phyloP scores from a whole-genome alignment of 2,329 filamentous ascomycete species.

The Monilinia vaccinii-corymbosi region DNA sequence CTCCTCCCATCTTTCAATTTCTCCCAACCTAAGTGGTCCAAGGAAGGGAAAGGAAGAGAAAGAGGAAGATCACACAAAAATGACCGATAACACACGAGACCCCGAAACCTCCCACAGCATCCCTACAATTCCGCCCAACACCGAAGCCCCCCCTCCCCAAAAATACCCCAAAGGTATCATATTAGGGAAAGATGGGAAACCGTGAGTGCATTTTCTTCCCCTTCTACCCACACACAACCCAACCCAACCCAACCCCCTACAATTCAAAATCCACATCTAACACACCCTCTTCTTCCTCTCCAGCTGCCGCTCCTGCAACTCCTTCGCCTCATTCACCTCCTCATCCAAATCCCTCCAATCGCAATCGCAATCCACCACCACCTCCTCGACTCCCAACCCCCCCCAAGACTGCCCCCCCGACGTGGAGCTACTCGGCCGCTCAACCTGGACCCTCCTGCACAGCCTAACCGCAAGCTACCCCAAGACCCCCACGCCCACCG shows the following conservation, averaged over 20 bases:
- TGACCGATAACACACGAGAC: slow-evolving; percentile 27
- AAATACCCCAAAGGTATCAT: slow-evolving; percentile 63
- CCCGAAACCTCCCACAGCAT: slow-evolving; percentile 4
- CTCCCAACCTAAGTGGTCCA: background rate
- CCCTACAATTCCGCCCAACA: slow-evolving; percentile 2
- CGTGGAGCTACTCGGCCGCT: slow-evolving; percentile 76
- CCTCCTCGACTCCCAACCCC: slow-evolving; percentile 31
- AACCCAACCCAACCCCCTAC: background rate
- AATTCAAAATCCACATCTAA: background rate
- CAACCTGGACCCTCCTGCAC: slow-evolving; percentile 90
- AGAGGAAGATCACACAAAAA: slow-evolving; percentile 6
- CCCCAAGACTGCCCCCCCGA: slow-evolving; percentile 77
- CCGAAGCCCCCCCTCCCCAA: slow-evolving; percentile 27
- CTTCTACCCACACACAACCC: no score
- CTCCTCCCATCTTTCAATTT: background rate
- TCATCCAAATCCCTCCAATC: slow-evolving; percentile 16
- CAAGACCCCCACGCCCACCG: slow-evolving; percentile 49
- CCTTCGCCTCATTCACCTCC: slow-evolving; percentile 45
- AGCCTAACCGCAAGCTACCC: slow-evolving; percentile 86
- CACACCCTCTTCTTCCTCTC: background rate
- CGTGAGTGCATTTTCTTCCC: slow-evolving; percentile 44
- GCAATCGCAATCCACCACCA: slow-evolving; percentile 26
- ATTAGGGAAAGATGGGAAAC: slow-evolving; percentile 73
- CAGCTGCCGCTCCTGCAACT: slow-evolving; percentile 65
- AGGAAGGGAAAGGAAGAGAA: background rate